A percentile compares a stretch with the other conserved stretches of the same genome.
Conservation (phyloP, 306 rosid species). For the Pachyrhizus erosus region DNA sequence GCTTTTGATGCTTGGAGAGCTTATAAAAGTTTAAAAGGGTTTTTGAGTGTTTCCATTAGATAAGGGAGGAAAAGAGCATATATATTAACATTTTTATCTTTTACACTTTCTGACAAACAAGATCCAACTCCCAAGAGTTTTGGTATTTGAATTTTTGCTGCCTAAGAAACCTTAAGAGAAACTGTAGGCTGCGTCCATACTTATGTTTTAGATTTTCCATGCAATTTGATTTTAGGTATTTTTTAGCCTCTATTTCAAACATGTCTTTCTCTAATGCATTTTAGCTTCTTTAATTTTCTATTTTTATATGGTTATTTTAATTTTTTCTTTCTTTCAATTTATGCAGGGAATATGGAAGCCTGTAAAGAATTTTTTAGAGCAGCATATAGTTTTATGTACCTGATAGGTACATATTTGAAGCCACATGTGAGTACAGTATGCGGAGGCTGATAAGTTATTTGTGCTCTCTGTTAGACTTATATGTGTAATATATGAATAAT, state of each 20-base stretch:
- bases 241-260: background rate
- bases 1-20: conserved; percentile 1
- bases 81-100: background rate
- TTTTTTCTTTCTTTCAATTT: conserved; percentile 34
- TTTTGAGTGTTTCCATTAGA: background rate
- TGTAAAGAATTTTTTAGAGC: conserved; percentile 73
- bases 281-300: conserved; percentile 13
- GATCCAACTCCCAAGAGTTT: background rate
- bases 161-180: conserved; percentile 19
- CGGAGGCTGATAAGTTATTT: background rate
- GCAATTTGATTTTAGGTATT: conserved; percentile 21
- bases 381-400: conserved; percentile 69
- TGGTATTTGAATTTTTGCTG: conserved; percentile 22
- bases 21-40: background rate
- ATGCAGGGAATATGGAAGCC: conserved; percentile 75
- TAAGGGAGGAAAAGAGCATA: background rate
- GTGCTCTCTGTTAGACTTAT: conserved; percentile 2
- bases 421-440: conserved; percentile 74
- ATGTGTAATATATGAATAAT: conserved; percentile 17
- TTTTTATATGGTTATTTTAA: conserved; percentile 2
- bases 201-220: conserved; percentile 4
- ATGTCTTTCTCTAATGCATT: background rate
- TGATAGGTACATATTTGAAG: conserved; percentile 85
- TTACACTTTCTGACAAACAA: background rate
- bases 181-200: conserved; percentile 16